Evolutionary conservation across 2,329 filamentous ascomycete species (phyloP), one percentile per base, ranked within the genome.

Genomic region (Hypoxylon sp.): DNA sequence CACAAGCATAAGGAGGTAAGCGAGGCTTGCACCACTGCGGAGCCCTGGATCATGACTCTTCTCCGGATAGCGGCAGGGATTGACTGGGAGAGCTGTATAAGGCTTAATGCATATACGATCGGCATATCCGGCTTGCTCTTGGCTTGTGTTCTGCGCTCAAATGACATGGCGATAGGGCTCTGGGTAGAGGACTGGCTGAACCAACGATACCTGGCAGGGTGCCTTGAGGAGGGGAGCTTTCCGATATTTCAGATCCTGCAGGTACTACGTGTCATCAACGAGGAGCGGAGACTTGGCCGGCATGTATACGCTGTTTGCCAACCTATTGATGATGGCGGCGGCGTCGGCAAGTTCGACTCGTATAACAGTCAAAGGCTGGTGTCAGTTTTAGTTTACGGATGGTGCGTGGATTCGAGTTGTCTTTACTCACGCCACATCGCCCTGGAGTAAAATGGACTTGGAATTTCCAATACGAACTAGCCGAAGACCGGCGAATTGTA

Each of bases 61-160:
- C 58, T 73, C 12, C 69, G 71, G 0, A 70, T 74, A 4, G 59
- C 70, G 2, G 57, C 68, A 2, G 69, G 69, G 0, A 65, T 75
- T 4, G 40, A 67, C 26, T 75, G 73, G 73, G 55, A 67, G n/a
- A 48, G 65, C 4, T 74, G 73, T 32, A 18, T 68, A 1, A 66
- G 44, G 2, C 56, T 69, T 3, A 74, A 74, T 33, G 57, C 57
- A 2, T 74, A 69, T 30, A 71, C 68, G 0, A 56, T 75, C 16
- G 73, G 73, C 0, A 56, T 75, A 36, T 48, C 58, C 12, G 79
- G 72, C 80, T 86, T 33, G 30, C 49, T 61, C 18, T 24, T 61
- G 9, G 44, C 44, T 32, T 57, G 54, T 22, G 44, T 50, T 30
- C 28, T 57, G 22, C 54, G 54, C 6, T 57, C 54, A 11, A 42